Percentiles rank a stretch among this genome's conserved stretches.
Evolutionary conservation across 108 stramenopile genomes (phyloP).

Genomic region (Fragilaria crotonensis): DNA sequence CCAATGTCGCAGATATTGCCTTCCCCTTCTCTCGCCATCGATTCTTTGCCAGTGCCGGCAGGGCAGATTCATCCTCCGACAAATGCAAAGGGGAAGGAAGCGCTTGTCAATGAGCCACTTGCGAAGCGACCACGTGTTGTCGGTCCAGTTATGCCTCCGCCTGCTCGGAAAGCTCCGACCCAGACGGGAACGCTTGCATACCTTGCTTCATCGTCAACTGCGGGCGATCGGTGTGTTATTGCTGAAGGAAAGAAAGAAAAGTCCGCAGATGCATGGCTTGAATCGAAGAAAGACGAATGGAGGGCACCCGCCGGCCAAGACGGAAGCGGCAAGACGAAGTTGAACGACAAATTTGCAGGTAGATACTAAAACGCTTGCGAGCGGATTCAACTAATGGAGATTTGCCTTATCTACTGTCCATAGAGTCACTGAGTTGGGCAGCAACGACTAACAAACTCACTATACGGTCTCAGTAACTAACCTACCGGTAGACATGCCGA

Average conservation of each 20-base stretch:
- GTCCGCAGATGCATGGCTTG: conserved; percentile 10
- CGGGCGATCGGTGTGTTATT: not conserved
- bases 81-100: too few species aligned
- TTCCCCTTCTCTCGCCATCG: not conserved
- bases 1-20: conserved; percentile 1
- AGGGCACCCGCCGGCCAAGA: conserved; percentile 67
- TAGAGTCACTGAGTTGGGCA: too few species aligned
- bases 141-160: conserved; percentile 11
- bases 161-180: not conserved
- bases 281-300: conserved; percentile 64
- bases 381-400: too few species aligned
- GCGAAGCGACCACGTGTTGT: conserved; percentile 16
- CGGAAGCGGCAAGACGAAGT: conserved; percentile 66
- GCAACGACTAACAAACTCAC: too few species aligned
- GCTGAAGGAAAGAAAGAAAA: not conserved
- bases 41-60: not conserved
- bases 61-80: not conserved
- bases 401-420: too few species aligned
- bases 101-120: conserved; percentile 15
- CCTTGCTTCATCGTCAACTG: not conserved
- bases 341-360: conserved; percentile 81
- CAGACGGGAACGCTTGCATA: not conserved
- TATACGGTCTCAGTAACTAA: too few species aligned
- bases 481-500: too few species aligned
- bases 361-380: conserved; percentile 59